Base-by-base conservation (phyloP, 1,284 basidiomycete species). In the Rhodotorula sp. region DNA sequence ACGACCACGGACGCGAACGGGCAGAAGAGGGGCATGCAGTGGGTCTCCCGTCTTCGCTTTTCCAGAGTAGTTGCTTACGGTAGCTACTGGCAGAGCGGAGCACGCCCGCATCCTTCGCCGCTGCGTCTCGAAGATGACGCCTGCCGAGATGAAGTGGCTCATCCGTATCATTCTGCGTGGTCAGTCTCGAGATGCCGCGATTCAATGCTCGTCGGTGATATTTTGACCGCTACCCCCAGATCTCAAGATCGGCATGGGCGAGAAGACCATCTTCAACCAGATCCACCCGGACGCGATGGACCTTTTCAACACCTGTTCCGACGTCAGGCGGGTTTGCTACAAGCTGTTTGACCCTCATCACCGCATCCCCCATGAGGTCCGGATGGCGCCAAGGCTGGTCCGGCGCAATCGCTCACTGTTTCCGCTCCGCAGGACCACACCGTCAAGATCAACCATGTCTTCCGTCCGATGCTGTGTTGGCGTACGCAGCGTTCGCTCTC, bases 151-250 rank as follows among this genome's bases (percentile, higher is more conserved):
- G 77, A 85, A 87, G 65, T 98, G 94, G 94, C 88, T 97, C 64
- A 88, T 91, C 22, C 86, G 92, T 7, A 92, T 98, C 77, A 90
- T 98, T 58, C 83, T 98, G 28, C 95, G 96, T 85, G 94, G 91
- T 89, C 34, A 4, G 71, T 51, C 8, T 22, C 4, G 18, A 1
- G 0, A 4, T 20, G 16, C 50, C 26, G 22, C 28, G 9, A 20
- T 13, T 31, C 15, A 8, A 13, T 24, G 18, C 9, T 10, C 48
- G 18, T 8, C 37, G 10, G 1, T 4, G 22, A 26, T 2, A 4
- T 1, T 61, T 3, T 15, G 2, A 7, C 7, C 15, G 2, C 15
- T 9, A 26, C 10, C 6, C 6, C 16, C 61, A 83, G 83, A 83
- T 63, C 78, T 84, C 44, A 80, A 82, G 46, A 80, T 83, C 44